Evolutionary conservation across 2,329 filamentous ascomycete genomes (phyloP).

Genomic region (Epicoccum nigrum): DNA sequence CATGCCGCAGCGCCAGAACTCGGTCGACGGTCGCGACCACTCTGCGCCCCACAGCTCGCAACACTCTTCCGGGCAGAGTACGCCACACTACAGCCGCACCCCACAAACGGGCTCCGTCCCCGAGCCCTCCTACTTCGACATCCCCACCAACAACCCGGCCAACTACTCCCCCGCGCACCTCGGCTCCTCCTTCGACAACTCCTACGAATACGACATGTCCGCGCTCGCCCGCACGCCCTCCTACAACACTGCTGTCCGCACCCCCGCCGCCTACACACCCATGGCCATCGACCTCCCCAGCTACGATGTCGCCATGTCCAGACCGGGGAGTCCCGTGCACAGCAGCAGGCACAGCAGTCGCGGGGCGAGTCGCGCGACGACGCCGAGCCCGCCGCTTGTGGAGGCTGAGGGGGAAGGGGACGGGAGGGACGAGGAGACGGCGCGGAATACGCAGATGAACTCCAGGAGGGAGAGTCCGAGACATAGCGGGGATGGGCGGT

Average conservation of each 20-base stretch:
- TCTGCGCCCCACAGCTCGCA: conserved; percentile 27
- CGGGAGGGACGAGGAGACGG: conserved; percentile 38
- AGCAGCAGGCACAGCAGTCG: conserved; percentile 37
- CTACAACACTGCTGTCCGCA: conserved; percentile 58
- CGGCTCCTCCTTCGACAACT: not conserved
- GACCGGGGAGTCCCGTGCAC: conserved; percentile 49
- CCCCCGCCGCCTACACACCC: conserved; percentile 48
- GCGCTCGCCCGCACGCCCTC: conserved; percentile 57
- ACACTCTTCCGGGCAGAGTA: conserved; percentile 47
- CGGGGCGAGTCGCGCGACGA: conserved; percentile 39
- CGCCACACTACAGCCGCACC: conserved; percentile 29
- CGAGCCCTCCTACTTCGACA: conserved; percentile 33
- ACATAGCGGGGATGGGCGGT: conserved; percentile 29
- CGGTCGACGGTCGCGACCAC: conserved; percentile 8
- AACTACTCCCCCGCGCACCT: too few relatives aligned
- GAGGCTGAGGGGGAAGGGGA: conserved; percentile 27
- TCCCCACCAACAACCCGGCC: conserved; percentile 15
- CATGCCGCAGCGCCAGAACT: conserved; percentile 23
- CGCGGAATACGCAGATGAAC: conserved; percentile 46
- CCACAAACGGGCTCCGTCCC: conserved; percentile 36
- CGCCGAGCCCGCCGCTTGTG: conserved; percentile 43
- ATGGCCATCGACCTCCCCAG: conserved; percentile 50
- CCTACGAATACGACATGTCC: conserved; percentile 54
- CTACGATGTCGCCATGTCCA: conserved; percentile 54
- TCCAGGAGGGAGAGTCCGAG: conserved; percentile 33